These are phyloP conservation scores for Quercus variabilis DNA, from an alignment of 306 rosid genomes.

Conservation along the genomic window DNA sequence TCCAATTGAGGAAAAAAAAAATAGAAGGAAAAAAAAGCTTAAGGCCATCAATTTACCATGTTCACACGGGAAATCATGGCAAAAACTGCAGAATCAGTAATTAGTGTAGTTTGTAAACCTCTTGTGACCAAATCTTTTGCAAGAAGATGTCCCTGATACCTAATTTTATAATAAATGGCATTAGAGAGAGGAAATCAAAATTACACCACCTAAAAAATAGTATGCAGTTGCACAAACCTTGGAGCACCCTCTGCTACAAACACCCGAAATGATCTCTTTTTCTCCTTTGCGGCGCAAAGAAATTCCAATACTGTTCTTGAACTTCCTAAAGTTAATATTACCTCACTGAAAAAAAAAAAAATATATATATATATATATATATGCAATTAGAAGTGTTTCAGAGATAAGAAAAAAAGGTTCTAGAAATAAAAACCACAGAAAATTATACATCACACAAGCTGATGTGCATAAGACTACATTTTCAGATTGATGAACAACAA, in stretches of 20 bases:
- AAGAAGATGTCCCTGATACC: constrained; percentile 90
- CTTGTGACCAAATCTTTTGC: constrained; percentile 75
- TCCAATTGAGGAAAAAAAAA: not conserved
- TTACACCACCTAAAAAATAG: constrained; percentile 5
- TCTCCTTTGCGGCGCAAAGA: constrained; percentile 94
- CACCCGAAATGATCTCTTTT: constrained; percentile 88
- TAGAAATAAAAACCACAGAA: constrained; percentile 6
- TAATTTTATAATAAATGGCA: constrained; percentile 24
- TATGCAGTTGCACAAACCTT: constrained; percentile 53
- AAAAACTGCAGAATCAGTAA: constrained; percentile 83
- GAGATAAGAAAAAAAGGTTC: constrained; percentile 1
- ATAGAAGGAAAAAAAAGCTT: not conserved
- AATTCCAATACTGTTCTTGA: constrained; percentile 96
- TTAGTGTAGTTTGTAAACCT: constrained; percentile 80
- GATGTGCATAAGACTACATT: not conserved
- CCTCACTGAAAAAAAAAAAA: constrained; percentile 62
- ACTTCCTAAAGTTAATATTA: constrained; percentile 92
- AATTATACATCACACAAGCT: not conserved
- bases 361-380: no score
- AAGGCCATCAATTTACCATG: constrained; percentile 57
- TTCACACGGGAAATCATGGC: constrained; percentile 90
- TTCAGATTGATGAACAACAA: not conserved
- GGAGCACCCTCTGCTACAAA: constrained; percentile 99
- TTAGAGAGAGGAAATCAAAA: not conserved
- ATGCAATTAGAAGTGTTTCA: constrained; percentile 16